Evolutionary conservation across 805 yeast genomes (phyloP), one percentile per base, ranked within the genome.

Genomic region (Maudiozyma serrabonitensis): DNA sequence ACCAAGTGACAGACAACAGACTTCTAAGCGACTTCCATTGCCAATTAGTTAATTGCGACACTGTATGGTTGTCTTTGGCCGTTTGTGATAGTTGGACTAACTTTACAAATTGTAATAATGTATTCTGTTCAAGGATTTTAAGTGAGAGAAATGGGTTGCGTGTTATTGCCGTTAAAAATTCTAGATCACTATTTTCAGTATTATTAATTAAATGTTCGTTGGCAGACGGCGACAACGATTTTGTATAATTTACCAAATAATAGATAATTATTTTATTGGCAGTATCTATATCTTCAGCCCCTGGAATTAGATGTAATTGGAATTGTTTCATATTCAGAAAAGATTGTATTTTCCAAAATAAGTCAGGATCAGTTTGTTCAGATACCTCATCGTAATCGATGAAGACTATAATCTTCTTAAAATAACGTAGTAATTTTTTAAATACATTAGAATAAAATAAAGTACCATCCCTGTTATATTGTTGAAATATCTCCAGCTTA

Each of bases 331-430:
- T 11, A 19, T 47, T 46, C 21, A 61, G 44, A 42, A 48, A 56
- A 15, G 54, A 34, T 2, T 48, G 54, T 2, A 58, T 34, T 50
- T 59, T 60, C 65, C 65, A 60, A 38, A 61, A 54, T 11, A 55
- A 49, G 26, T 61, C 61, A 4, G 35, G 49, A 40, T 60, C 65
- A 4, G 47, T 45, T 2, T 28, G 16, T 21, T 52, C 54, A 15
- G 55, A 28, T 1, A 45, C 23, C 8, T 16, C 37, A 15, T 50
- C 16, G 34, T 56, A 61, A 40, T 59, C 57, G 2, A 58, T 35
- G 5, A 60, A 21, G 5, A 60, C 23, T 11, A 55, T 49, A 1
- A 62, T 50, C 15, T 38, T 54, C 34, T 50, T 46, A 42, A 53
- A 63, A 31, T 58, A 57, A 4, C 42, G 28, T 3, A 41, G 13